Evolutionary conservation across 139 green algal genomes (phyloP).

Genomic region (Micractinium sp.): DNA sequence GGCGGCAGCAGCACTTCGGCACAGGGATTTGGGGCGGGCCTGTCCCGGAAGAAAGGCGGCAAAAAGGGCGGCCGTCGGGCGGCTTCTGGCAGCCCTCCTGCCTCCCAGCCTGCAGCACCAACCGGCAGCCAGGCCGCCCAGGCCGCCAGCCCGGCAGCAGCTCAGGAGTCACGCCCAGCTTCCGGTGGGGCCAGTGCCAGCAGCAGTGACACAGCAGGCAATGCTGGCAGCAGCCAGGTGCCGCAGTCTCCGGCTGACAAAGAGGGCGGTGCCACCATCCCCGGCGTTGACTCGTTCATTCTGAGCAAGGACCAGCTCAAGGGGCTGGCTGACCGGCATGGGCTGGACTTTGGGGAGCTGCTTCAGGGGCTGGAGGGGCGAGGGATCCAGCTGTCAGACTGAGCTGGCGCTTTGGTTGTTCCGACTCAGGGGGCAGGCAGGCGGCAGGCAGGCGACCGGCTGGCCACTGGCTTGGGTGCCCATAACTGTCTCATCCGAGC

Average conservation of each 20-base stretch:
- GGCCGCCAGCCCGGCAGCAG: background rate
- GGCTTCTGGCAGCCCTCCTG: background rate
- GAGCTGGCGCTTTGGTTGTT: background rate
- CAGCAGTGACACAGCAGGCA: background rate
- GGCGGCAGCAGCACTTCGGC: background rate
- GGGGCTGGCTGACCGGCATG: conserved; percentile 5
- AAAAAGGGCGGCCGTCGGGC: background rate
- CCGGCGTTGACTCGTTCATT: background rate
- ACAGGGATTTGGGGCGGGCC: background rate
- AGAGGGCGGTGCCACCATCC: background rate
- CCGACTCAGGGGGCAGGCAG: too few relatives aligned
- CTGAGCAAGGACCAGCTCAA: conserved; percentile 9
- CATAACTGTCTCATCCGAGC: too few relatives aligned
- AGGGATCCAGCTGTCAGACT: background rate
- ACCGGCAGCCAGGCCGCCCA: background rate
- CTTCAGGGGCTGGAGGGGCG: conserved; percentile 1
- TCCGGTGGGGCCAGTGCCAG: background rate
- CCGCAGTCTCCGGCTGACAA: too few relatives aligned
- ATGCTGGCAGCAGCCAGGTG: too few relatives aligned
- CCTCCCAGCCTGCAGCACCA: background rate
- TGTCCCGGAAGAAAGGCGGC: background rate
- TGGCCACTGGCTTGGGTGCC: too few relatives aligned
- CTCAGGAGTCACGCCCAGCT: background rate
- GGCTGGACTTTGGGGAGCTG: conserved; percentile 6
- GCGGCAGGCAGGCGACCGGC: too few relatives aligned